These are phyloP conservation scores for Fusarium sp. DNA, from an alignment of 2,329 filamentous ascomycete genomes.

Conservation along the genomic window DNA sequence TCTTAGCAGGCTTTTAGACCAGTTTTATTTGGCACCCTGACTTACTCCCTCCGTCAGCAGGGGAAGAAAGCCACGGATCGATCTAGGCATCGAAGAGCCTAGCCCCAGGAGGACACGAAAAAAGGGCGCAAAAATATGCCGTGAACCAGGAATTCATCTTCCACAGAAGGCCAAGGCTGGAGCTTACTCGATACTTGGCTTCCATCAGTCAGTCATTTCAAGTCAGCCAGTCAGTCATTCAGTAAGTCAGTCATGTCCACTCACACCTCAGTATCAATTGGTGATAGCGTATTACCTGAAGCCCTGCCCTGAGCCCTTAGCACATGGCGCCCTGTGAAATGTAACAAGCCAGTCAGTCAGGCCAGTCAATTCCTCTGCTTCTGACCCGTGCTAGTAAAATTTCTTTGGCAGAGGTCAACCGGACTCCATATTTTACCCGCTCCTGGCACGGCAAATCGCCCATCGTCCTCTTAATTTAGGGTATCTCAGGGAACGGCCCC, in stretches of 20 bases:
- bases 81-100: conserved; percentile 33
- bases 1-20: accelerated
- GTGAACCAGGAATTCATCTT: not conserved
- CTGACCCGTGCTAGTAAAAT: conserved; percentile 37
- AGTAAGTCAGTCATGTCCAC: conserved; percentile 19
- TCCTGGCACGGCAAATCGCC: conserved; percentile 39
- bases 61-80: conserved; percentile 27
- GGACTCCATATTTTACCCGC: conserved; percentile 41
- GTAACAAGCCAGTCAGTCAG: conserved; percentile 27
- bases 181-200: conserved; percentile 18
- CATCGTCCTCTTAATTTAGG: conserved; percentile 38
- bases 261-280: conserved; percentile 28
- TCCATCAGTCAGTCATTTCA: conserved; percentile 11
- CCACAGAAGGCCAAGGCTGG: conserved; percentile 15
- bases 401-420: conserved; percentile 25
- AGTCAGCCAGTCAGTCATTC: not conserved
- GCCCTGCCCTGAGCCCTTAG: conserved; percentile 38
- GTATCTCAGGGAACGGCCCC: conserved; percentile 13
- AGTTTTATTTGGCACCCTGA: not conserved
- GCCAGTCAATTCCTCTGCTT: conserved; percentile 22
- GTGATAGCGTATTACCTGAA: conserved; percentile 8
- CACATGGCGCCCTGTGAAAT: conserved; percentile 26
- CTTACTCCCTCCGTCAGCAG: not conserved
- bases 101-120: conserved; percentile 8
- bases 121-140: conserved; percentile 23